These are phyloP conservation scores for Wilcoxina mikolae DNA, from an alignment of 495 filamentous ascomycete genomes.

Conservation along the genomic window DNA sequence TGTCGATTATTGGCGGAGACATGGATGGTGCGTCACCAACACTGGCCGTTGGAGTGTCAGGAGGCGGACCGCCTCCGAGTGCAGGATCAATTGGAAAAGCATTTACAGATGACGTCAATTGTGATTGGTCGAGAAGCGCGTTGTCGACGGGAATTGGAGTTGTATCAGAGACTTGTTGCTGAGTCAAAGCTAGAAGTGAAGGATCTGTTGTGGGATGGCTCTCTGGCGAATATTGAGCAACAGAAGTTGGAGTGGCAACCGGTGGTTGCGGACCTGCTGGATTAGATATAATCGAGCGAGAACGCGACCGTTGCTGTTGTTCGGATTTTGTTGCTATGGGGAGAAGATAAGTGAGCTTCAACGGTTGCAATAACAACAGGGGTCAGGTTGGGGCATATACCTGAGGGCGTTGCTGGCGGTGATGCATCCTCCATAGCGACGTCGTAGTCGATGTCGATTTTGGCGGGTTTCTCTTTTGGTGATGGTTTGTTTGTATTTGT, in stretches of 20 bases:
- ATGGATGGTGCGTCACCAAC: neutral
- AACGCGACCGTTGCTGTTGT: conserved; percentile 18
- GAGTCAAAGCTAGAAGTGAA: conserved; percentile 25
- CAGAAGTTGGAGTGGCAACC: conserved; percentile 8
- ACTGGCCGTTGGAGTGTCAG: neutral
- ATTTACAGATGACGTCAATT: conserved; percentile 11
- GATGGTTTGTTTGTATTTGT: no score
- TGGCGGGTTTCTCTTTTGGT: no score
- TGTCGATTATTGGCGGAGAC: conserved; percentile 6
- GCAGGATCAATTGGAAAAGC: conserved; percentile 28
- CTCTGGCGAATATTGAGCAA: conserved; percentile 25
- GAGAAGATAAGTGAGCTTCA: conserved; percentile 1
- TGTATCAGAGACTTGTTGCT: conserved; percentile 25
- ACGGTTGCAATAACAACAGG: neutral
- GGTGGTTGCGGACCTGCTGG: conserved; percentile 14
- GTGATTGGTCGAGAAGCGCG: conserved; percentile 7
- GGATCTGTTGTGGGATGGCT: conserved; percentile 28
- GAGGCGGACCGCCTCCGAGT: conserved; percentile 16
- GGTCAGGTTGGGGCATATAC: neutral
- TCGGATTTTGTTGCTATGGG: conserved; percentile 2
- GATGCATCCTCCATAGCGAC: conserved; percentile 1
- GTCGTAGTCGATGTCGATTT: neutral
- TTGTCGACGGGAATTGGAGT: conserved; percentile 16
- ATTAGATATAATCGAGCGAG: conserved; percentile 25
- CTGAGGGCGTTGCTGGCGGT: neutral